phyloP scores from a whole-genome alignment of 1,284 basidiomycete species.

The Xerocomus amazonicus region DNA sequence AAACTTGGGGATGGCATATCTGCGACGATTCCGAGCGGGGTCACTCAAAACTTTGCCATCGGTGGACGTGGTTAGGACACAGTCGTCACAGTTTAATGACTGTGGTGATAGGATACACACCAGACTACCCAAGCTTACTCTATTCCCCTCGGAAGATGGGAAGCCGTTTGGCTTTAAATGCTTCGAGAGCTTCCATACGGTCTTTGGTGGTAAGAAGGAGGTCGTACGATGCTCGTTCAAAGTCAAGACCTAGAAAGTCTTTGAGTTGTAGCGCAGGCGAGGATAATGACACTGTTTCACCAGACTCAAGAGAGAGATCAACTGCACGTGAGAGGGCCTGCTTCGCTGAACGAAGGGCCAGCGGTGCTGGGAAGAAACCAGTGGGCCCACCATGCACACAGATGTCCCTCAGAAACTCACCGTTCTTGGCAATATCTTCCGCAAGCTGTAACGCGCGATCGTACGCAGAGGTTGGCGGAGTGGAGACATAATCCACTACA shows the following conservation, averaged over 20 bases:
- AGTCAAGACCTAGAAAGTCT: slow-evolving; percentile 65
- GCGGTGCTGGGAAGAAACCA: slow-evolving; percentile 56
- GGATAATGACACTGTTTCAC: slow-evolving; percentile 35
- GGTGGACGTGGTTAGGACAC: slow-evolving; percentile 31
- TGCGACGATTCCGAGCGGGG: slow-evolving; percentile 50
- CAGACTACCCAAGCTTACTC: background rate
- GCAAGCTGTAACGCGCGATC: slow-evolving; percentile 67
- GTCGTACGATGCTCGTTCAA: slow-evolving; percentile 86
- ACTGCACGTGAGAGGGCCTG: slow-evolving; percentile 79
- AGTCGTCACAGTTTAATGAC: background rate
- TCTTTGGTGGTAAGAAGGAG: slow-evolving; percentile 77
- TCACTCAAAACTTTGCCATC: slow-evolving; percentile 51
- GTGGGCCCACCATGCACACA: background rate
- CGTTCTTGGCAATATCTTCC: slow-evolving; percentile 64
- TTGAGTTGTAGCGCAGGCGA: slow-evolving; percentile 1
- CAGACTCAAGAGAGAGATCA: slow-evolving; percentile 73
- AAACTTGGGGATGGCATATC: slow-evolving; percentile 58
- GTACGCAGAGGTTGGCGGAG: slow-evolving; percentile 53
- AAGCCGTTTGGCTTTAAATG: slow-evolving; percentile 85
- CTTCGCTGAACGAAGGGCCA: slow-evolving; percentile 88
- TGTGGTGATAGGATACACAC: slow-evolving; percentile 2
- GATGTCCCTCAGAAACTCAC: slow-evolving; percentile 37
- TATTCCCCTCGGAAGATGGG: slow-evolving; percentile 84
- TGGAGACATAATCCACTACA: slow-evolving; percentile 76
- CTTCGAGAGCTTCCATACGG: slow-evolving; percentile 79